phyloP scores from a whole-genome alignment of 441 rosid genomes.

The Erysimum pusillum region DNA sequence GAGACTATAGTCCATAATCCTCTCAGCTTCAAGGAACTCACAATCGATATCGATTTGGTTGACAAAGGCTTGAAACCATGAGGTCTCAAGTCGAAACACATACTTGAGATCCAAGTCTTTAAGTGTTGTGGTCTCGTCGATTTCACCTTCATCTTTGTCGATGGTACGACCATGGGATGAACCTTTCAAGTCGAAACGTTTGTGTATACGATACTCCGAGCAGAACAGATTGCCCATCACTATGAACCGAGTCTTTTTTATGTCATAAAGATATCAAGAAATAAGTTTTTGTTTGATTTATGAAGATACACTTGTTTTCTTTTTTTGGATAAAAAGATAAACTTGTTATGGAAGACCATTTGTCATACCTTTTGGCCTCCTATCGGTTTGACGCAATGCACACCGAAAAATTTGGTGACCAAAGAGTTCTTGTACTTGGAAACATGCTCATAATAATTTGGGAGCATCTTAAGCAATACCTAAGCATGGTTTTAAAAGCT shows the following conservation, averaged over 20 bases:
- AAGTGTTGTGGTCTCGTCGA: constrained; percentile 58
- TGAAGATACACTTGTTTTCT: neutral
- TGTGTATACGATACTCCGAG: constrained; percentile 57
- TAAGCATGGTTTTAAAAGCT: too few species aligned
- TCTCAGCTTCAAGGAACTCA: constrained; percentile 73
- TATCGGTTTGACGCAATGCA: too few species aligned
- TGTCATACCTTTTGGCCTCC: too few species aligned
- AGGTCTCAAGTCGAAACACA: constrained; percentile 55
- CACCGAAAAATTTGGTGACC: too few species aligned
- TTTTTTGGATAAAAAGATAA: neutral
- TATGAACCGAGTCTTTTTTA: constrained; percentile 53
- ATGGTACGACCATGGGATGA: constrained; percentile 66
- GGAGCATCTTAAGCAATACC: too few species aligned
- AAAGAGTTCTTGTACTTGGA: too few species aligned
- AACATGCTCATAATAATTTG: too few species aligned
- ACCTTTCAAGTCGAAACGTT: constrained; percentile 58
- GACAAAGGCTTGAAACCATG: constrained; percentile 61
- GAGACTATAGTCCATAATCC: constrained; percentile 80
- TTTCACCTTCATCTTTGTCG: constrained; percentile 58
- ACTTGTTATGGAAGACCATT: neutral
- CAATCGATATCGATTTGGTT: constrained; percentile 69
- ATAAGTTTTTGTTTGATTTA: neutral
- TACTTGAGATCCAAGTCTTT: constrained; percentile 70
- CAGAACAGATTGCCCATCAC: constrained; percentile 64
- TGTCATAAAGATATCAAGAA: neutral